Evolutionary conservation across 345 rosid species (phyloP).

Genomic region (Chamaenerion angustifolium): DNA sequence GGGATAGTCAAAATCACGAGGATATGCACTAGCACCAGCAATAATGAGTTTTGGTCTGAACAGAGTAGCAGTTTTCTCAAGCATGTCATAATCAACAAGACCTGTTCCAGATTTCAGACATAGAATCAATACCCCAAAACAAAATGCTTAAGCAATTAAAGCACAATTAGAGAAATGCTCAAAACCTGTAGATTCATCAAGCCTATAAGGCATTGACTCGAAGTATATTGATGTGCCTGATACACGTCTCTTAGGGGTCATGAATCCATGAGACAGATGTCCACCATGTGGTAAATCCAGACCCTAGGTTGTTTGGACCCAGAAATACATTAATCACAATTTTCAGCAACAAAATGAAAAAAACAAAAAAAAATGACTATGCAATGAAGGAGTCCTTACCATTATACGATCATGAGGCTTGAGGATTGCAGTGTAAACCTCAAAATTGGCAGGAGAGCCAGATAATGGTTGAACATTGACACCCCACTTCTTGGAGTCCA

Average conservation of each 20-base stretch:
- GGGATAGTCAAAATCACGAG: conserved; percentile 86
- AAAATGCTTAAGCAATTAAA: neutral
- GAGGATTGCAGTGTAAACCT: conserved; percentile 81
- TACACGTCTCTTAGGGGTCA: conserved; percentile 86
- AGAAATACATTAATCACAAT: neutral
- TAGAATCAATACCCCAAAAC: conserved; percentile 3
- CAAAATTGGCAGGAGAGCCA: conserved; percentile 96
- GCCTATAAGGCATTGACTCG: conserved; percentile 92
- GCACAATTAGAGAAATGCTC: conserved; percentile 2
- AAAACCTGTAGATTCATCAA: conserved; percentile 76
- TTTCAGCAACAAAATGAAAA: neutral
- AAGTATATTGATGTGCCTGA: conserved; percentile 92
- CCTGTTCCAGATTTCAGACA: conserved; percentile 28
- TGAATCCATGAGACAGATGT: conserved; percentile 89
- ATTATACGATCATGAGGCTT: conserved; percentile 84
- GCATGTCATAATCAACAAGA: conserved; percentile 81
- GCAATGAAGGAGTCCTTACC: conserved; percentile 23
- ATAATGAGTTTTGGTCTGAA: conserved; percentile 90
- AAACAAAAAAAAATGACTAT: neutral
- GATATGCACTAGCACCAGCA: conserved; percentile 96
- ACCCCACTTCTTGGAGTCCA: conserved; percentile 73
- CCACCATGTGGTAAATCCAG: conserved; percentile 93
- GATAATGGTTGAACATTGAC: conserved; percentile 94
- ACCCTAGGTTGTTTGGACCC: conserved; percentile 26
- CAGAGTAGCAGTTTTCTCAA: conserved; percentile 71